These are phyloP conservation scores for Combretum micranthum DNA, from an alignment of 345 rosid species.

Conservation along the genomic window DNA sequence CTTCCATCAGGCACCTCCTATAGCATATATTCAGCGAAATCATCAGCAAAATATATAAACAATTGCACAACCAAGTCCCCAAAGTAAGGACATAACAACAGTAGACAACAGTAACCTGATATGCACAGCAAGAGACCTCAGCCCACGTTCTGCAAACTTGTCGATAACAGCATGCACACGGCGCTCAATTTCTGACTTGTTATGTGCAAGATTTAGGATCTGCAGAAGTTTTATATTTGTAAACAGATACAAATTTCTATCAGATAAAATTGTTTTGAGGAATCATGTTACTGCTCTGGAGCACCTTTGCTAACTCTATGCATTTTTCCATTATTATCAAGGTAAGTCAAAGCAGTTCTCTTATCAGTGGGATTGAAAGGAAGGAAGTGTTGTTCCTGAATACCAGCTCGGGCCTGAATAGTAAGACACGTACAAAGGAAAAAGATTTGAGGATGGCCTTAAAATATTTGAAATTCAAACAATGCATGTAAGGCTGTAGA, in stretches of 20 bases:
- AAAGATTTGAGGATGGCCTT: neutral
- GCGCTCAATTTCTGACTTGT: constrained; percentile 77
- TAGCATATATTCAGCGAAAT: neutral
- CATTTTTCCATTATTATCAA: constrained; percentile 75
- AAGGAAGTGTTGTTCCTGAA: constrained; percentile 90
- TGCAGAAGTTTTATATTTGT: constrained; percentile 16
- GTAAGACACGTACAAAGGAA: constrained; percentile 4
- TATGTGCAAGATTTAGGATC: constrained; percentile 89
- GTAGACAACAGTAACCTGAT: constrained; percentile 44
- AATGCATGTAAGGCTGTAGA: neutral
- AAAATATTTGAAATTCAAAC: neutral
- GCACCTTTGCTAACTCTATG: constrained; percentile 99
- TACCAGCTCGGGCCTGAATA: constrained; percentile 89
- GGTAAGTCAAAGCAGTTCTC: constrained; percentile 88
- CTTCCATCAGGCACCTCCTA: constrained; percentile 94
- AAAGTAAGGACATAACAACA: too few relatives aligned
- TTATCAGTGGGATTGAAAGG: constrained; percentile 98
- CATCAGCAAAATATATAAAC: constrained; percentile 1
- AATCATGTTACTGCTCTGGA: constrained; percentile 72
- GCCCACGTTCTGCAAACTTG: constrained; percentile 92
- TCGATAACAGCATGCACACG: constrained; percentile 92
- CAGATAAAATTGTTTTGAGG: neutral
- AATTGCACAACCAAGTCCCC: neutral
- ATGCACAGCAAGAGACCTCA: constrained; percentile 97
- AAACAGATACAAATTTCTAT: neutral